Percentiles rank a stretch among this genome's conserved stretches.
Evolutionary conservation across 805 yeast genomes (phyloP).

Genomic region (Komagataella pastoris): DNA sequence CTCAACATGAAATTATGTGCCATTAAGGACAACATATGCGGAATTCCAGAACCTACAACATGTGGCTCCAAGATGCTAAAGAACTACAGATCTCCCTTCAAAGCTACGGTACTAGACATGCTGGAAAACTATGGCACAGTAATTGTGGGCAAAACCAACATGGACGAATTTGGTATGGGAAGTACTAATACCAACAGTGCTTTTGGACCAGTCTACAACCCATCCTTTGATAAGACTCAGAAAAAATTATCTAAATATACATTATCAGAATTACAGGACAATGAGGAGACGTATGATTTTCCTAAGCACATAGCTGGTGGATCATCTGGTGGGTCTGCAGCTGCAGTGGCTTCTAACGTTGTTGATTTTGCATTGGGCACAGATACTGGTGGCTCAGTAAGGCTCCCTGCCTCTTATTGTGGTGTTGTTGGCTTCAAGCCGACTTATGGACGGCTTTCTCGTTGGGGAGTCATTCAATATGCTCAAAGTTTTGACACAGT

Average conservation of each 20-base stretch:
- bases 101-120: slow-evolving; percentile 56
- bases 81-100: slow-evolving; percentile 60
- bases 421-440: slow-evolving; percentile 87
- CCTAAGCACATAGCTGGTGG: slow-evolving; percentile 58
- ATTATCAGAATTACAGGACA: slow-evolving; percentile 7
- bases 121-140: slow-evolving; percentile 38
- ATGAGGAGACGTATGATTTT: slow-evolving; percentile 7
- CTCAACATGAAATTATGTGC: slow-evolving; percentile 16
- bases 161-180: slow-evolving; percentile 99
- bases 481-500: slow-evolving; percentile 94
- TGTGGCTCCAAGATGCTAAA: slow-evolving; percentile 60
- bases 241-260: slow-evolving; percentile 5
- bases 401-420: slow-evolving; percentile 85
- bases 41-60: slow-evolving; percentile 56
- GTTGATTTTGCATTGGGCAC: slow-evolving; percentile 80
- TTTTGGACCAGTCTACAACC: slow-evolving; percentile 48
- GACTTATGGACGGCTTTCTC: slow-evolving; percentile 78
- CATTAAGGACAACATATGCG: slow-evolving; percentile 72
- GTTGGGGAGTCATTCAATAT: slow-evolving; percentile 87
- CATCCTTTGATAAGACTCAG: slow-evolving; percentile 15
- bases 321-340: slow-evolving; percentile 94
- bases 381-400: slow-evolving; percentile 94
- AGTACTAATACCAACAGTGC: slow-evolving; percentile 44
- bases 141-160: slow-evolving; percentile 69
- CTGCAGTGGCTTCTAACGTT: slow-evolving; percentile 64